These are phyloP conservation scores for Neoscytalidium dimidiatum DNA, from an alignment of 2,329 filamentous ascomycete genomes.

Conservation along the genomic window DNA sequence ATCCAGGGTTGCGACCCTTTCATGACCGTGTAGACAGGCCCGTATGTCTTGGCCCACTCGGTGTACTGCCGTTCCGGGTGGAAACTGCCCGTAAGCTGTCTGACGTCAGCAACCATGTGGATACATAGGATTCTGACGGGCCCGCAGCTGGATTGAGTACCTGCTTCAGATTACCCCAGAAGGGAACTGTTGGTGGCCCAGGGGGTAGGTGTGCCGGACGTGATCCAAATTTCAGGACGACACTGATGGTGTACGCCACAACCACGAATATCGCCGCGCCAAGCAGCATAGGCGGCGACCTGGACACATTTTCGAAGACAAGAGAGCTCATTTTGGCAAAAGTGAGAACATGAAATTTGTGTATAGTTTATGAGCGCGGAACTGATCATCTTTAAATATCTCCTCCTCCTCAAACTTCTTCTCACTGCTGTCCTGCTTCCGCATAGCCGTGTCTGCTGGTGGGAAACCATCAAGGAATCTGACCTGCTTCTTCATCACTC, in stretches of 20 bases:
- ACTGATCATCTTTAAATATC: too few species aligned
- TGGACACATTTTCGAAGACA: too few species aligned
- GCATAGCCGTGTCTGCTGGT: too few species aligned
- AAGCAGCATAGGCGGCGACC: not conserved
- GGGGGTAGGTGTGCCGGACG: slow-evolving; percentile 45
- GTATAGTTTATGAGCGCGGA: too few species aligned
- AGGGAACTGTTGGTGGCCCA: slow-evolving; percentile 53
- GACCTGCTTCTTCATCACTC: too few species aligned
- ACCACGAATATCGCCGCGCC: not conserved
- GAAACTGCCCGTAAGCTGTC: not conserved
- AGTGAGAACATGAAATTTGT: too few species aligned
- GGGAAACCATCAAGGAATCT: too few species aligned
- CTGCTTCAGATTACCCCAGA: slow-evolving; percentile 55
- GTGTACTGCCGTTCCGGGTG: slow-evolving; percentile 48
- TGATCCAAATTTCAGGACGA: slow-evolving; percentile 8
- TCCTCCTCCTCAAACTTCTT: too few species aligned
- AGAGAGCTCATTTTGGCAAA: too few species aligned
- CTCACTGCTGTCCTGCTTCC: too few species aligned
- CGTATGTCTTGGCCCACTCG: slow-evolving; percentile 56
- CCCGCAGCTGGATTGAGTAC: too few species aligned
- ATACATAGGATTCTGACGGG: too few species aligned
- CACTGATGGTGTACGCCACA: not conserved
- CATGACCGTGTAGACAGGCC: slow-evolving; percentile 54
- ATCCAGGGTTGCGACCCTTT: slow-evolving; percentile 39
- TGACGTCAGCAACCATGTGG: not conserved